Percentiles rank a stretch among this genome's conserved stretches.
Evolutionary conservation across 1,284 basidiomycete genomes (phyloP).

Genomic region (Ganoderma resinaceum): DNA sequence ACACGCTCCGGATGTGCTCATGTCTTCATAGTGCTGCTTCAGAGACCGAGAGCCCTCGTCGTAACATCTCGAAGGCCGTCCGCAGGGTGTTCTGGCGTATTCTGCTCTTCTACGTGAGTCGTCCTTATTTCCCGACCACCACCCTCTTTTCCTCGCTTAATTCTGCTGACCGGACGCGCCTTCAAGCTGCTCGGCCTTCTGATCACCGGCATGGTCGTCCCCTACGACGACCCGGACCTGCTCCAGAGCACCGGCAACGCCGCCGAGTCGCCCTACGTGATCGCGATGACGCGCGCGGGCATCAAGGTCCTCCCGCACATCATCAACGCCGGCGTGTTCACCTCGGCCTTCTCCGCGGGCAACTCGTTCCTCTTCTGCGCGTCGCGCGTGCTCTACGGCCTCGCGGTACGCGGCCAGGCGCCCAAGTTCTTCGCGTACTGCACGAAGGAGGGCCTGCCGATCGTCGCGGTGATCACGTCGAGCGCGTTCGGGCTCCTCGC

Average conservation of each 20-base stretch:
- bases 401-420: conserved; percentile 80
- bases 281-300: conserved; percentile 81
- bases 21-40: conserved; percentile 62
- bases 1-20: not conserved
- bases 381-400: conserved; percentile 84
- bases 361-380: conserved; percentile 84
- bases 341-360: conserved; percentile 84
- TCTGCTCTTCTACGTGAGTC: conserved; percentile 69
- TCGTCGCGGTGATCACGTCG: conserved; percentile 57
- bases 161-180: not conserved
- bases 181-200: conserved; percentile 69
- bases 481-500: conserved; percentile 55
- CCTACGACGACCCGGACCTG: conserved; percentile 69
- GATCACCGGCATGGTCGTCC: conserved; percentile 83
- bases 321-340: conserved; percentile 73
- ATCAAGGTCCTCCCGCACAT: conserved; percentile 77
- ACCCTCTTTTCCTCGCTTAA: no score
- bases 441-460: conserved; percentile 78
- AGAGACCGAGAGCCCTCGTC: conserved; percentile 77
- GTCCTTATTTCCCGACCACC: not conserved
- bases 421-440: conserved; percentile 68
- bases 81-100: conserved; percentile 84
- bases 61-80: conserved; percentile 83
- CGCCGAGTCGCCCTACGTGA: conserved; percentile 80
- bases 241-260: conserved; percentile 65